Conservation (phyloP, 768 basidiomycete genomes). For the Pulveroboletus ravenelii region DNA sequence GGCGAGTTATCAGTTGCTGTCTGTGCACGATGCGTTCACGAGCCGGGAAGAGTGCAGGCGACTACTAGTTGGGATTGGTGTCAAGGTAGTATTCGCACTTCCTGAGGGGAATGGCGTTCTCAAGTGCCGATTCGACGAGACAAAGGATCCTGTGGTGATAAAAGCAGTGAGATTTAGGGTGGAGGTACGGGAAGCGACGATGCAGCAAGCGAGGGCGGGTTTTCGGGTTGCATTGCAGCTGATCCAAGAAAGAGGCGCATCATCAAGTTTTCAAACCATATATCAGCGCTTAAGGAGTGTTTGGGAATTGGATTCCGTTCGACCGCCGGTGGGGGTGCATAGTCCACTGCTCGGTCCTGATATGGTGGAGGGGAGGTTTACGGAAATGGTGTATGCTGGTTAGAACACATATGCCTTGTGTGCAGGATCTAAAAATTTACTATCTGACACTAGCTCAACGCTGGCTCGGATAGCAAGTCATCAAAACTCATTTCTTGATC, state of each 20-base stretch:
- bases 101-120: conserved; percentile 61
- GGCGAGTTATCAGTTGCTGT: conserved; percentile 51
- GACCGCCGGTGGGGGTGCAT: conserved; percentile 10
- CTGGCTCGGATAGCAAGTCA: conserved; percentile 27
- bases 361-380: conserved; percentile 23
- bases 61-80: conserved; percentile 67
- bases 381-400: conserved; percentile 31
- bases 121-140: conserved; percentile 73
- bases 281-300: conserved; percentile 59
- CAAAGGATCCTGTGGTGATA: conserved; percentile 48
- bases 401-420: conserved; percentile 13
- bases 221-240: conserved; percentile 59
- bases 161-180: conserved; percentile 82
- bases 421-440: conserved; percentile 13
- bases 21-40: conserved; percentile 52
- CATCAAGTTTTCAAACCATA: conserved; percentile 74
- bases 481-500: conserved; percentile 30
- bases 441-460: conserved; percentile 21
- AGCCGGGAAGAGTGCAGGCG: conserved; percentile 72
- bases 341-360: conserved; percentile 28
- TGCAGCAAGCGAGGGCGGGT: conserved; percentile 40
- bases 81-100: conserved; percentile 61
- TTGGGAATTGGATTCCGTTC: conserved; percentile 61
- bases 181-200: conserved; percentile 51
- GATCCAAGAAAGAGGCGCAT: conserved; percentile 83